These are phyloP conservation scores for Solanum habrochaites DNA, from an alignment of 257 asterid genomes.

Conservation along the genomic window DNA sequence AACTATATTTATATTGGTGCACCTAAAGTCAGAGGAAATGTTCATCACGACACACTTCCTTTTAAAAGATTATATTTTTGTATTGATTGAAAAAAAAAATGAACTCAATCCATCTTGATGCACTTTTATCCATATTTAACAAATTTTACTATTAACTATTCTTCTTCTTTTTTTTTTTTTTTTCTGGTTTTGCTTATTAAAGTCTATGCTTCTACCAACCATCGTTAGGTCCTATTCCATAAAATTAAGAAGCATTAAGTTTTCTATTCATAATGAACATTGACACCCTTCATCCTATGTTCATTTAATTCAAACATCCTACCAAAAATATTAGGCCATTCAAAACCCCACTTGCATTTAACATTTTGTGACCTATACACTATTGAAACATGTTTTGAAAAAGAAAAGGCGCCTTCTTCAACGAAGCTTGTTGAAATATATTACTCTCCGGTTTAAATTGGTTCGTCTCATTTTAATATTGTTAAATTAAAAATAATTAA, in stretches of 20 bases:
- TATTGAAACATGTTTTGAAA: not conserved
- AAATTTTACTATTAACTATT: no score
- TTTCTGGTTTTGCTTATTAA: no score
- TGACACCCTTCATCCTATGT: not conserved
- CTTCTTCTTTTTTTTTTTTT: no score
- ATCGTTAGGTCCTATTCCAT: not conserved
- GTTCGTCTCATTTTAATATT: not conserved
- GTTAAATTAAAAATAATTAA: no score
- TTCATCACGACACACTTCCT: no score
- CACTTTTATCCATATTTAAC: no score
- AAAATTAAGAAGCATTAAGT: not conserved
- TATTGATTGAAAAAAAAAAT: no score
- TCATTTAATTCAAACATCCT: not conserved
- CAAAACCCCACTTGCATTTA: not conserved
- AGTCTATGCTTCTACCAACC: not conserved
- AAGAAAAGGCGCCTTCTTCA: not conserved
- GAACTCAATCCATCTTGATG: no score
- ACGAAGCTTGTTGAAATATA: not conserved
- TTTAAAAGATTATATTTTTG: no score
- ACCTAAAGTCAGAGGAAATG: no score
- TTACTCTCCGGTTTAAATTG: not conserved
- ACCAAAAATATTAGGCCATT: not conserved
- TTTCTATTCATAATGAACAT: not conserved
- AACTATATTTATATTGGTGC: no score
- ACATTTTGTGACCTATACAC: not conserved